A percentile compares a stretch with the other conserved stretches of the same genome.
phyloP scores from a whole-genome alignment of 441 rosid genomes.

The Biscutella laevigata region DNA sequence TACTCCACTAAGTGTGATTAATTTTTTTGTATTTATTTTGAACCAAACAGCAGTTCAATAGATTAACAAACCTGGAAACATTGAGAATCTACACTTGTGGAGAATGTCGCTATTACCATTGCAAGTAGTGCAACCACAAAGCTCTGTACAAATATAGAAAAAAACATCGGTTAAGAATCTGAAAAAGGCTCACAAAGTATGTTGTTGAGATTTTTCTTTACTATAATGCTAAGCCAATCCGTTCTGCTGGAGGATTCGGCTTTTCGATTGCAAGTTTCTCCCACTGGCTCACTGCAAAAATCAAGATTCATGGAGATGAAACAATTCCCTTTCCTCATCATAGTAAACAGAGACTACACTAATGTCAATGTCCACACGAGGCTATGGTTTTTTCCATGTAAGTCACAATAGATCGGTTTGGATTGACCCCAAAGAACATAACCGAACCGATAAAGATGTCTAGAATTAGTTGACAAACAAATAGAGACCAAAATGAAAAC shows the following conservation, averaged over 20 bases:
- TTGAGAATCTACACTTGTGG: constrained; percentile 85
- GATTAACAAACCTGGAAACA: constrained; percentile 74
- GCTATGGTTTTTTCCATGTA: too few species aligned
- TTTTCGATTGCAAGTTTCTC: constrained; percentile 70
- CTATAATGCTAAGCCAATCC: constrained; percentile 91
- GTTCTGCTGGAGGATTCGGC: constrained; percentile 68
- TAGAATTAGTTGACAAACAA: too few species aligned
- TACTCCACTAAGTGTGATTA: constrained; percentile 22
- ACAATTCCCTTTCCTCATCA: neutral
- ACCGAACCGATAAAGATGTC: too few species aligned
- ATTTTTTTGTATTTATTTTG: neutral
- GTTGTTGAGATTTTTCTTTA: constrained; percentile 22
- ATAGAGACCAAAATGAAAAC: too few species aligned
- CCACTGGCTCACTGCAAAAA: constrained; percentile 82
- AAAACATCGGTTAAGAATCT: neutral
- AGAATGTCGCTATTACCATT: constrained; percentile 88
- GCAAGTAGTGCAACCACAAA: constrained; percentile 76
- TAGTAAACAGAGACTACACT: neutral
- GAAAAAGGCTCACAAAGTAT: neutral
- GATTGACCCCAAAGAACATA: too few species aligned
- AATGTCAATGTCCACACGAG: too few species aligned
- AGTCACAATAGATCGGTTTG: too few species aligned
- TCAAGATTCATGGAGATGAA: neutral
- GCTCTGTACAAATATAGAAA: constrained; percentile 39
- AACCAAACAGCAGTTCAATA: neutral